Base-by-base conservation (phyloP, 345 rosid genomes). In the Gossypium herbaceum region DNA sequence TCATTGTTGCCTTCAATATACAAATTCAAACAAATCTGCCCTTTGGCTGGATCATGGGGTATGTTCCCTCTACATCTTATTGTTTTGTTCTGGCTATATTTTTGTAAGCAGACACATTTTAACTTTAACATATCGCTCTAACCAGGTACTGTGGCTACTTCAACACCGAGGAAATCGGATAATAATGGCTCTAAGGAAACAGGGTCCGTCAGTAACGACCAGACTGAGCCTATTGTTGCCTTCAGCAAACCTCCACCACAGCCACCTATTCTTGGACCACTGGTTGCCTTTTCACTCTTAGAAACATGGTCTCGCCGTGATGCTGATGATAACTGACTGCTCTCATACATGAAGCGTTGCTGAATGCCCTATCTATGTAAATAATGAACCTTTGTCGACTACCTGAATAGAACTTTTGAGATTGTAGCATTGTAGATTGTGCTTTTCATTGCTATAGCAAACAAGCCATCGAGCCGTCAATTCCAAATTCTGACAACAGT, bases 241-340 rank as follows among this genome's bases (percentile, higher is more conserved):
- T 87, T 88, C 73, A 22, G 89, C 73, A 87, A 79, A 73, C 94
- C 90, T 2, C 91, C 87, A 0, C 91, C 83, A 1, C 73, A 79
- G 10, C 81, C 86, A 0, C 91, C 91, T 9, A 56, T 88, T 56
- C 58, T 88, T 1, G 93, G 90, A 60, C 92, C 93, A 0, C 22
- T 89, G 48, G 64, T 91, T 73, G 85, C 86, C 71, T 82, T 87
- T 58, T 87, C 87, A 2, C 75, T 85, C 79, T 74, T 87, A 10
- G 90, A 87, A 20, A 73, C 78, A 12, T 85, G 83, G 85, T 84
- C 80, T 27, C 83, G 79, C 72, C 83, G 68, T 13, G 84, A 84
- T 15, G 81, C 77, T 34, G 87, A 87, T 17, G 86, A 80, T 50
- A 81, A 79, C 59, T 85, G 81, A 77, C 13, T 24, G 79, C 51